phyloP scores from a whole-genome alignment of 2,329 filamentous ascomycete genomes.

The Penicillium capsulatum region DNA sequence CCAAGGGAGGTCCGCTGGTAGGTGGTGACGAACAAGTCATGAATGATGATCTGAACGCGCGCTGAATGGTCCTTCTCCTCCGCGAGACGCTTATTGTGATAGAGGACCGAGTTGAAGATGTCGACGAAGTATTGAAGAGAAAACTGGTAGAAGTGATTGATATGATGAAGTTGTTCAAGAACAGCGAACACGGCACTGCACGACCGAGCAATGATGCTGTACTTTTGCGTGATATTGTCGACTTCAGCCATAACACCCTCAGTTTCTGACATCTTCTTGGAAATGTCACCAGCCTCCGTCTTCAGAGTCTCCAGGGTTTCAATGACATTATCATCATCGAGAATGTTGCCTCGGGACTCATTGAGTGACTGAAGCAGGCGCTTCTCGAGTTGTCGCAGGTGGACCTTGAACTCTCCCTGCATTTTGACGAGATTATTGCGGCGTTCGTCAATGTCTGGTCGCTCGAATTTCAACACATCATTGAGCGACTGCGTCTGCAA shows the following conservation, averaged over 20 bases:
- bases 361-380: conserved; percentile 90
- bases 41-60: conserved; percentile 84
- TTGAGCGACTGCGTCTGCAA: conserved; percentile 96
- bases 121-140: conserved; percentile 97
- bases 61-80: conserved; percentile 69
- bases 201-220: conserved; percentile 85
- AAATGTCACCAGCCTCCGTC: conserved; percentile 95
- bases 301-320: conserved; percentile 96
- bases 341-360: conserved; percentile 93
- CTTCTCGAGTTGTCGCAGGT: conserved; percentile 92
- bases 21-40: conserved; percentile 82
- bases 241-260: conserved; percentile 98
- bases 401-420: conserved; percentile 98
- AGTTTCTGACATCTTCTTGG: conserved; percentile 90
- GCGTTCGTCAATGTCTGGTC: conserved; percentile 93
- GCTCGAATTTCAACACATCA: conserved; percentile 93
- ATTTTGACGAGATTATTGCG: conserved; percentile 97
- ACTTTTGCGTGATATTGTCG: conserved; percentile 90
- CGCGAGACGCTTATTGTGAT: conserved; percentile 68
- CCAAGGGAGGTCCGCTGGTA: conserved; percentile 93
- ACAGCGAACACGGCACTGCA: conserved; percentile 98
- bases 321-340: conserved; percentile 97
- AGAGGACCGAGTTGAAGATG: conserved; percentile 91
- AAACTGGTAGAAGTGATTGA: conserved; percentile 99
- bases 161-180: conserved; percentile 91